phyloP scores from a whole-genome alignment of 768 basidiomycete species.

The Lentinula sp. region DNA sequence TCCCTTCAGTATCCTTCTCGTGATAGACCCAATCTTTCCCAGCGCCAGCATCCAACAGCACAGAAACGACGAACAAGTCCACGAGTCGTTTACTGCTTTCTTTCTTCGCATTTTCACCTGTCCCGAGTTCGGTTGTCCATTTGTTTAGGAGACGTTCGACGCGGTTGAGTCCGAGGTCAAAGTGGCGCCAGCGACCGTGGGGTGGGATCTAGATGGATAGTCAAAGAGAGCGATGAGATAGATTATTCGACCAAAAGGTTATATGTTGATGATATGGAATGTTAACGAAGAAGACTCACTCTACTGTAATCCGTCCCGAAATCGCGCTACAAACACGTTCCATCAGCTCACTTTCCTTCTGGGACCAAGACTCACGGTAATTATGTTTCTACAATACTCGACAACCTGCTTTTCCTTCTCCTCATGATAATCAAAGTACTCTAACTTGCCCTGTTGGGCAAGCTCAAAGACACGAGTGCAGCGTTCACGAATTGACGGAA shows the following conservation, averaged over 20 bases:
- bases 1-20: slow-evolving; percentile 48
- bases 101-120: slow-evolving; percentile 27
- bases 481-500: slow-evolving; percentile 86
- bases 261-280: too few species aligned
- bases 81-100: slow-evolving; percentile 72
- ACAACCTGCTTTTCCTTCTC: slow-evolving; percentile 66
- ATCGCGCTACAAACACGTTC: slow-evolving; percentile 53
- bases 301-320: slow-evolving; percentile 63
- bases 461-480: slow-evolving; percentile 76
- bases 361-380: slow-evolving; percentile 21
- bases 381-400: slow-evolving; percentile 70
- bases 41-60: slow-evolving; percentile 92
- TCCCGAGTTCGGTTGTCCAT: slow-evolving; percentile 31
- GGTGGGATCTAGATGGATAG: slow-evolving; percentile 61
- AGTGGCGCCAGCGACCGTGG: slow-evolving; percentile 87
- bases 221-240: background rate
- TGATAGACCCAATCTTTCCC: slow-evolving; percentile 77
- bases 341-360: background rate
- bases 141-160: slow-evolving; percentile 51
- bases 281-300: slow-evolving; percentile 30
- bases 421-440: slow-evolving; percentile 85
- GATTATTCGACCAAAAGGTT: background rate
- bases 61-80: slow-evolving; percentile 88
- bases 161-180: slow-evolving; percentile 64
- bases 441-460: slow-evolving; percentile 64